Evolutionary conservation across 768 basidiomycete genomes (phyloP), one percentile per base, ranked within the genome.

Genomic region (Hypholoma fasciculare): DNA sequence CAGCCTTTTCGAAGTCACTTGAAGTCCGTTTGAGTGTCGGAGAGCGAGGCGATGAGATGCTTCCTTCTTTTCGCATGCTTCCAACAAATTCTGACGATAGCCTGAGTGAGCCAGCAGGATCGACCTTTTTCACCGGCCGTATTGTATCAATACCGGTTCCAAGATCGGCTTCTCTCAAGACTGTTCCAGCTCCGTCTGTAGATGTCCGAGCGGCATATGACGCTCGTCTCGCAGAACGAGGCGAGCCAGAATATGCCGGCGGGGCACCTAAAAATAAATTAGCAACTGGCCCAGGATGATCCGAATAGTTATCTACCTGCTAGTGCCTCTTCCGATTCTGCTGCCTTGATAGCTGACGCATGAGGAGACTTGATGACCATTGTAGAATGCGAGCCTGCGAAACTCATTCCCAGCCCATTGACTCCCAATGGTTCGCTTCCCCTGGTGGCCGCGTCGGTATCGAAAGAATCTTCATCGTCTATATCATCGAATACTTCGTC

Each of bases 91-190:
- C 94, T 9, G 85, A 81, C 0, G 93, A 94, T 17, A 91, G 71
- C 60, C 87, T 78, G 13, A 94, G 74, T 4, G 93, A 94, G 3
- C 88, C 86, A 11, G 81, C 78, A 4, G 88, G 81, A 69, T 97
- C 94, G 30, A 96, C 87, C 66, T 92, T 93, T 82, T 96, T 96
- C 60, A 96, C 87, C 0, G 96, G 95, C 52, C 94, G 83, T 65
- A 98, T 93, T 1, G 96, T 98, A 65, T 92, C 92, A 46, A 91
- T 79, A 39, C 94, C 94, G 52, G 80, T 90, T 16, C 93, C 94
- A n/a, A 96, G 68, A 71, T 96, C 94, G 11, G 87, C 92, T 64
- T 88, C 87, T 43, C 82, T 82, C 65, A 95, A 74, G 7, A 94
- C 76, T 0, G 92, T 94, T 11, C 94, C 94, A 13, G 79, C 65